Conservation (phyloP, 106 monocot genomes). For the Allium cepa region DNA sequence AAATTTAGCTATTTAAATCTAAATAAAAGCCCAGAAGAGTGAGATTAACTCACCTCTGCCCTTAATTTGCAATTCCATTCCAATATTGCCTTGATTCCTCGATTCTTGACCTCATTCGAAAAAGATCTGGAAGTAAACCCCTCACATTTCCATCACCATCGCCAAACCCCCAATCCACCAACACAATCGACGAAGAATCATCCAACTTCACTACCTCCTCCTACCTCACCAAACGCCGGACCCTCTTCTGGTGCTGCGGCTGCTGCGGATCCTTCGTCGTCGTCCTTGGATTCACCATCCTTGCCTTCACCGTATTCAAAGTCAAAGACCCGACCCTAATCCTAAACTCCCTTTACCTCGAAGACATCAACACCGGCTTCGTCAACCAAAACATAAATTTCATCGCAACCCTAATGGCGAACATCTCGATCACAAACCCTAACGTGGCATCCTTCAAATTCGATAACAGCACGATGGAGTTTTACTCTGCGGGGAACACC, state of each 20-base stretch:
- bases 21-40: no score
- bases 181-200: neutral
- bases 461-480: constrained; percentile 55
- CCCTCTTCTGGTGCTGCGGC: constrained; percentile 30
- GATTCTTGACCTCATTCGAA: neutral
- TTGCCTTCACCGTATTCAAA: constrained; percentile 62
- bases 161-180: neutral
- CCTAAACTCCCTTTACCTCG: constrained; percentile 34
- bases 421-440: constrained; percentile 68
- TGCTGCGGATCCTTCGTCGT: constrained; percentile 30
- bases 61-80: no score
- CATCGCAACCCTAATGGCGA: constrained; percentile 53
- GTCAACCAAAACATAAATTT: constrained; percentile 1
- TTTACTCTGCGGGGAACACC: constrained; percentile 34
- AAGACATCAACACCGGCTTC: constrained; percentile 7
- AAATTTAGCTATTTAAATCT: no score
- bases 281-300: constrained; percentile 42
- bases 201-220: neutral
- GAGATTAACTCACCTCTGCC: no score
- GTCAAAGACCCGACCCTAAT: constrained; percentile 44
- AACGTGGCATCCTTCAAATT: constrained; percentile 69
- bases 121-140: constrained; percentile 1
- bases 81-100: no score
- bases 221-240: constrained; percentile 23
- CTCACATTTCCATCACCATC: neutral